phyloP scores from a whole-genome alignment of 116 monocot genomes.

The Cymodocea nodosa region DNA sequence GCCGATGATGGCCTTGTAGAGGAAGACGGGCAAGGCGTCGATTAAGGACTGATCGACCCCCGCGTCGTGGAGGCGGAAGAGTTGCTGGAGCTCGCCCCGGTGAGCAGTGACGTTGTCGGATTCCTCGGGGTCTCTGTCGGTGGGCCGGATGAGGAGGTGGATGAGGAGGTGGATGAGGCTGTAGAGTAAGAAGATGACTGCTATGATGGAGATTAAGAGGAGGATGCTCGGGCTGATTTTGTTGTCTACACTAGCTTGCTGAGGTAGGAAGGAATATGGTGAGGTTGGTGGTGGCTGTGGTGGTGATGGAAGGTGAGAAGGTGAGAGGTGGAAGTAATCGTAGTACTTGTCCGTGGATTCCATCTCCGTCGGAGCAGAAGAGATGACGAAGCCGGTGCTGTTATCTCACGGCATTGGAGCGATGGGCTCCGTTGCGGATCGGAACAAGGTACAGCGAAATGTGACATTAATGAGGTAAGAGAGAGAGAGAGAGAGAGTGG shows the following conservation, averaged over 20 bases:
- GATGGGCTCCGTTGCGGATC: not conserved
- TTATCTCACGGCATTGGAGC: not conserved
- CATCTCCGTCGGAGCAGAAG: not conserved
- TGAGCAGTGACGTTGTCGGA: slow-evolving; percentile 35
- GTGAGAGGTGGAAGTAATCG: not conserved
- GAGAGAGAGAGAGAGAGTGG: no score
- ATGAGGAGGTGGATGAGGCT: slow-evolving; percentile 72
- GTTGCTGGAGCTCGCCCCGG: slow-evolving; percentile 73
- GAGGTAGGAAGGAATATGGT: slow-evolving; percentile 1
- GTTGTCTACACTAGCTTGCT: slow-evolving; percentile 12
- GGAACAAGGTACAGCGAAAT: no score
- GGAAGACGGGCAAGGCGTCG: slow-evolving; percentile 57
- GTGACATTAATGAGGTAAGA: not conserved
- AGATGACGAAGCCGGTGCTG: no score
- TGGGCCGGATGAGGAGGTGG: slow-evolving; percentile 32
- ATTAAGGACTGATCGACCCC: slow-evolving; percentile 77
- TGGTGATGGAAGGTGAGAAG: not conserved
- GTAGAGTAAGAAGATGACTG: slow-evolving; percentile 61
- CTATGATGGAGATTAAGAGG: slow-evolving; percentile 54
- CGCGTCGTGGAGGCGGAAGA: slow-evolving; percentile 79
- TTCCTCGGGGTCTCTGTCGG: slow-evolving; percentile 26
- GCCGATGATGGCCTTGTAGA: slow-evolving; percentile 52
- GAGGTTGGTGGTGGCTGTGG: not conserved
- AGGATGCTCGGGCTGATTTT: slow-evolving; percentile 61
- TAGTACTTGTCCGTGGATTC: not conserved